Conservation (phyloP, 208 protist species). For the Acanthamoeba healyi region DNA sequence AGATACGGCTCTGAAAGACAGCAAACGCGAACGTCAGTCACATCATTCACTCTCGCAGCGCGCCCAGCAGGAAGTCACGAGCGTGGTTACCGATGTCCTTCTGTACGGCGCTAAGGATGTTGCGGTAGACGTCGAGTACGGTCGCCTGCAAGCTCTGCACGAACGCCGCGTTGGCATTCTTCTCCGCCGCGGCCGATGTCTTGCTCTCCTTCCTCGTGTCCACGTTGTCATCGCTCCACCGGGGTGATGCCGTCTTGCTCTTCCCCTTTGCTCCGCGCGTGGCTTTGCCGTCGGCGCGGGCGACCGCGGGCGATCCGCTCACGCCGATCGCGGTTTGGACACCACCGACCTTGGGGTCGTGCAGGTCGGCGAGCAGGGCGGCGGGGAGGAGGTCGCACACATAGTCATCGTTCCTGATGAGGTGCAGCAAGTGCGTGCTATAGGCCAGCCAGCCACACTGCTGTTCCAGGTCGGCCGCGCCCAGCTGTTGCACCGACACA, state of each 20-base stretch:
- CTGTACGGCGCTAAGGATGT: not conserved
- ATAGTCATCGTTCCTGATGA: slow-evolving; percentile 4
- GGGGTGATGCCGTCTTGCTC: slow-evolving; percentile 24
- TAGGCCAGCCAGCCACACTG: slow-evolving; percentile 17
- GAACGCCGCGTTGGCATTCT: not conserved
- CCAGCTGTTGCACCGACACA: not conserved
- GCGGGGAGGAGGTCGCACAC: not conserved
- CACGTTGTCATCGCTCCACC: not conserved
- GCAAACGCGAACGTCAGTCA: not conserved
- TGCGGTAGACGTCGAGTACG: not conserved
- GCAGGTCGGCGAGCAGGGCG: not conserved
- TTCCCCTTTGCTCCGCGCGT: not conserved
- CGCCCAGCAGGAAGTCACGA: no score
- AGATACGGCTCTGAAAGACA: not conserved
- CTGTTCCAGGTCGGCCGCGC: not conserved
- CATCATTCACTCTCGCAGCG: no score
- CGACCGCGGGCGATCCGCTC: not conserved
- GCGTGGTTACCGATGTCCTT: not conserved
- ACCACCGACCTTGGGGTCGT: not conserved
- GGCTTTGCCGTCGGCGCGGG: not conserved
- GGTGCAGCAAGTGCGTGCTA: slow-evolving; percentile 12
- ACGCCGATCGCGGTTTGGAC: not conserved
- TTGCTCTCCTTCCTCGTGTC: not conserved
- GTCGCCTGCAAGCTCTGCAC: not conserved
- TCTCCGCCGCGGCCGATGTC: no score